Evolutionary conservation across 768 basidiomycete genomes (phyloP).

Genomic region (Tylopilus rubrobrunneus): DNA sequence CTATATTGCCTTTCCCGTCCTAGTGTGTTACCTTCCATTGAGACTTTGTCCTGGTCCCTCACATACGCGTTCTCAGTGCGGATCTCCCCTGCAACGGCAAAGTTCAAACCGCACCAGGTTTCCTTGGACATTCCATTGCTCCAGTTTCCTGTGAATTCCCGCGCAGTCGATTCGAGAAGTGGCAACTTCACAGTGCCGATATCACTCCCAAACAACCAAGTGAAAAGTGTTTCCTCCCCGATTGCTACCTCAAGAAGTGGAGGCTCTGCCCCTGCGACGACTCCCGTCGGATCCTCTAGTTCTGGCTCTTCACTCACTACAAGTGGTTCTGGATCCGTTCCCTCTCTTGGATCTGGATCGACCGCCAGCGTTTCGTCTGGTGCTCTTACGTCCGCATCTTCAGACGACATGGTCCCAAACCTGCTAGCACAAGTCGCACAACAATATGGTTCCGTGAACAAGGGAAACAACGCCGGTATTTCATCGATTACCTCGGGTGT

Average conservation of each 20-base stretch:
- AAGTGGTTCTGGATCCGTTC: constrained; percentile 46
- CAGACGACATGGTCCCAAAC: constrained; percentile 51
- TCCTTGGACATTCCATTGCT: constrained; percentile 46
- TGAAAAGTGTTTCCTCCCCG: constrained; percentile 68
- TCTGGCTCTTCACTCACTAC: constrained; percentile 46
- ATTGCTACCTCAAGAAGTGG: constrained; percentile 41
- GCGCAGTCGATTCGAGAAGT: constrained; percentile 30
- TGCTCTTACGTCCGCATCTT: constrained; percentile 43
- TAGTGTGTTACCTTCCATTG: constrained; percentile 47
- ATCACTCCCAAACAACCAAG: constrained; percentile 44
- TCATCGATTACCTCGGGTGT: constrained; percentile 32
- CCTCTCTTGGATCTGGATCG: constrained; percentile 48
- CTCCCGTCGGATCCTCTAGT: constrained; percentile 37
- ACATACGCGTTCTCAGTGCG: constrained; percentile 60
- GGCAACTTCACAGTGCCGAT: constrained; percentile 46
- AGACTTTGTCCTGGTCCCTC: constrained; percentile 5
- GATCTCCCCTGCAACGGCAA: constrained; percentile 86
- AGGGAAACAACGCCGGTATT: constrained; percentile 24
- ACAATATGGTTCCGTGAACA: constrained; percentile 40
- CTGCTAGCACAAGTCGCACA: constrained; percentile 47
- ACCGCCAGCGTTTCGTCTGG: constrained; percentile 48
- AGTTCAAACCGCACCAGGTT: constrained; percentile 63
- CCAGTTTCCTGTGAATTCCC: constrained; percentile 36
- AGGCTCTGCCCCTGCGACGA: constrained; percentile 23
- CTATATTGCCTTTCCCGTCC: constrained; percentile 86